Evolutionary conservation across 495 filamentous ascomycete genomes (phyloP).

Genomic region (Penicillium daleae): DNA sequence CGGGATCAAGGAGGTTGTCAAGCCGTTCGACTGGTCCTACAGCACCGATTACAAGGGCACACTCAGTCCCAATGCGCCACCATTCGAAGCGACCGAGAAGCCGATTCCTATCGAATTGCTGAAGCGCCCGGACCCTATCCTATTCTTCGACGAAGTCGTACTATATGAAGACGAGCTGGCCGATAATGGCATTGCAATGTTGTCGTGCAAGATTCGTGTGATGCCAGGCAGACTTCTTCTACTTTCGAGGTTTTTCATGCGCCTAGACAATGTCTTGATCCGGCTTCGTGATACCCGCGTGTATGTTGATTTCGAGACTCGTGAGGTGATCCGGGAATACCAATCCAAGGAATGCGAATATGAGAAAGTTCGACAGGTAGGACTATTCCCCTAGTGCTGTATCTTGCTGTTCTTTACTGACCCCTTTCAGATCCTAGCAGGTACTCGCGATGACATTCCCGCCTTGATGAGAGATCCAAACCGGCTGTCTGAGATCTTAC

Average conservation of each 20-base stretch:
- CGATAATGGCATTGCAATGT: slow-evolving; percentile 90
- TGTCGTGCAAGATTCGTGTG: slow-evolving; percentile 87
- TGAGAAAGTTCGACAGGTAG: slow-evolving; percentile 73
- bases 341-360: slow-evolving; percentile 80
- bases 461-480: slow-evolving; percentile 84
- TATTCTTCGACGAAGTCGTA: slow-evolving; percentile 93
- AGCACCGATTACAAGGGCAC: slow-evolving; percentile 83
- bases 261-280: slow-evolving; percentile 86
- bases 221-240: slow-evolving; percentile 87
- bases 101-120: slow-evolving; percentile 84
- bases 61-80: slow-evolving; percentile 34
- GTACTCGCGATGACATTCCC: slow-evolving; percentile 73
- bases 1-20: slow-evolving; percentile 89
- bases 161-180: slow-evolving; percentile 97
- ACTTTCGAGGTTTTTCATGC: slow-evolving; percentile 87
- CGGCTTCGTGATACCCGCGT: slow-evolving; percentile 87
- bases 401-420: slow-evolving; percentile 20
- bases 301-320: slow-evolving; percentile 85
- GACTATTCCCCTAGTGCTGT: slow-evolving; percentile 14
- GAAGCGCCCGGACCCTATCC: slow-evolving; percentile 84
- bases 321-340: slow-evolving; percentile 87
- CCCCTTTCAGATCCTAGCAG: slow-evolving; percentile 62
- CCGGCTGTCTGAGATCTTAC: slow-evolving; percentile 70
- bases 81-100: slow-evolving; percentile 55
- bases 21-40: slow-evolving; percentile 98